These are phyloP conservation scores for Porphyra umbilicalis DNA, from an alignment of 31 red algal species.

Conservation along the genomic window DNA sequence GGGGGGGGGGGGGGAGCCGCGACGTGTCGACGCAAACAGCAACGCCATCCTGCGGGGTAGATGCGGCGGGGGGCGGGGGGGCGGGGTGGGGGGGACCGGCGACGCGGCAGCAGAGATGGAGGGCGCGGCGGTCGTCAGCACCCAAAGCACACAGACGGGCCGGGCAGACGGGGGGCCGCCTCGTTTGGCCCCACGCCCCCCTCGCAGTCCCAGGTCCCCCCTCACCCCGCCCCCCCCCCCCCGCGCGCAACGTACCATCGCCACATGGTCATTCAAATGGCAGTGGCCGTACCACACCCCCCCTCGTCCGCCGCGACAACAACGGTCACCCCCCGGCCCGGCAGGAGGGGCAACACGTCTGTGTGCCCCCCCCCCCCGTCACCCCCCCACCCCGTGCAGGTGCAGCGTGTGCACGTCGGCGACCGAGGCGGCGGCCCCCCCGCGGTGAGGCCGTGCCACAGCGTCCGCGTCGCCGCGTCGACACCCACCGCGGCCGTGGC, in stretches of 20 bases:
- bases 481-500: neutral
- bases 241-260: constrained; percentile 7
- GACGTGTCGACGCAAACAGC: neutral
- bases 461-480: neutral
- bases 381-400: constrained; percentile 26
- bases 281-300: constrained; percentile 26
- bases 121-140: no score
- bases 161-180: no score
- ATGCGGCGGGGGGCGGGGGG: neutral
- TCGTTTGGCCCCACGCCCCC: no score
- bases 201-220: neutral
- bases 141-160: no score
- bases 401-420: constrained; percentile 33
- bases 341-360: constrained; percentile 20
- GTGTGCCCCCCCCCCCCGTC: constrained; percentile 5
- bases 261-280: constrained; percentile 35
- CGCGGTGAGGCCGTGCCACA: neutral
- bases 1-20: neutral
- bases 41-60: neutral
- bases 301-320: constrained; percentile 12
- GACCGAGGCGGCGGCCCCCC: constrained; percentile 9
- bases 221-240: neutral
- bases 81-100: neutral
- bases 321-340: constrained; percentile 10
- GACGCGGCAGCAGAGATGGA: no score